phyloP scores from a whole-genome alignment of 176 grass and related monocot genomes.

The Melocanna baccifera region DNA sequence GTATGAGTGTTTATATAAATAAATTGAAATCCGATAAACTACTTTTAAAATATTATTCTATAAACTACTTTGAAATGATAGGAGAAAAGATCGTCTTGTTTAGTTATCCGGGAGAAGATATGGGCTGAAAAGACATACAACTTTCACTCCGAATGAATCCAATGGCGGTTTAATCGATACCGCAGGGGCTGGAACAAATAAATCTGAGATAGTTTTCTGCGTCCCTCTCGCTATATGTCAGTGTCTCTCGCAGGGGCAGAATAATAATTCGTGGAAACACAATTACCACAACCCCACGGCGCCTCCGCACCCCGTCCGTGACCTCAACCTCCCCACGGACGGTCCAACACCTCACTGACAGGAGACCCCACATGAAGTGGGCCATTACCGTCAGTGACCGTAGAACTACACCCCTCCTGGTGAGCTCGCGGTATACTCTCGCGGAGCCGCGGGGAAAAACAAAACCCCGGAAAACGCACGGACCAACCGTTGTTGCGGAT shows the following conservation, averaged over 20 bases:
- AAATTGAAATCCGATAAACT: too few relatives aligned
- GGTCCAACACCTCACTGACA: background rate
- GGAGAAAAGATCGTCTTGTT: too few relatives aligned
- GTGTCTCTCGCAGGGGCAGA: background rate
- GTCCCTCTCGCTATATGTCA: background rate
- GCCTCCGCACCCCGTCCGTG: background rate
- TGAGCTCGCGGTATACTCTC: background rate
- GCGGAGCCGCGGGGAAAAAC: background rate
- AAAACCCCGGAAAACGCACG: slow-evolving; percentile 3
- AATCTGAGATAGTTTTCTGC: background rate
- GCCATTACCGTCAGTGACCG: background rate
- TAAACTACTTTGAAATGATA: too few relatives aligned
- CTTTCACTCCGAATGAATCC: too few relatives aligned
- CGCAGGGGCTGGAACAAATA: background rate
- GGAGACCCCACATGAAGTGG: accelerated
- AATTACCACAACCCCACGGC: too few relatives aligned
- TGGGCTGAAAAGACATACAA: too few relatives aligned
- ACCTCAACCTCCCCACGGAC: background rate
- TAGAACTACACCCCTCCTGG: accelerated
- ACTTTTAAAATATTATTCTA: too few relatives aligned
- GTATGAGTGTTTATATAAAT: too few relatives aligned
- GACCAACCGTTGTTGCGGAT: slow-evolving; percentile 45
- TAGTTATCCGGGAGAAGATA: too few relatives aligned
- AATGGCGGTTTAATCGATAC: background rate
- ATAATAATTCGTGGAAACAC: background rate